A percentile compares a stretch with the other conserved stretches of the same genome.
Evolutionary conservation across 768 basidiomycete species (phyloP).

Genomic region (Auriscalpium orientale): DNA sequence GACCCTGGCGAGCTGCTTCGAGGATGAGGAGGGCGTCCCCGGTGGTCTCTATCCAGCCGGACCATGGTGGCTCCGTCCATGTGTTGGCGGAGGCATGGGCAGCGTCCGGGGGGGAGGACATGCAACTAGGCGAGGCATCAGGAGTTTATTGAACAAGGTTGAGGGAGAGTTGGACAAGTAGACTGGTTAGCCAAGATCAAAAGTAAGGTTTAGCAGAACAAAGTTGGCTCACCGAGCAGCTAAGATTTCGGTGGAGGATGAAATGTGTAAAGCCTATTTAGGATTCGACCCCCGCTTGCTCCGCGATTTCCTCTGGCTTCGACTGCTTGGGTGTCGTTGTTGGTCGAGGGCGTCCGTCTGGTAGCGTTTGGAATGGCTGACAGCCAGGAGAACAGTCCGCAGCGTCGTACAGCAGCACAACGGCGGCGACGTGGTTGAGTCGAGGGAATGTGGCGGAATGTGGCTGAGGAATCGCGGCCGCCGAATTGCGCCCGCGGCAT

Average conservation of each 20-base stretch:
- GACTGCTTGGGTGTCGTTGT: background rate
- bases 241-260: conserved; percentile 19
- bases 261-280: conserved; percentile 18
- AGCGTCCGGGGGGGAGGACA: conserved; percentile 15
- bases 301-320: conserved; percentile 5
- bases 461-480: too few species aligned
- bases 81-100: conserved; percentile 27
- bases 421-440: too few species aligned
- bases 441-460: too few species aligned
- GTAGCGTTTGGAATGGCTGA: too few species aligned
- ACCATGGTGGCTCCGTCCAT: conserved; percentile 89
- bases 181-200: conserved; percentile 16
- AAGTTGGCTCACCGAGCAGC: conserved; percentile 21
- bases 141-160: background rate
- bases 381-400: too few species aligned
- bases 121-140: conserved; percentile 3
- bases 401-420: too few species aligned
- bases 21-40: conserved; percentile 95
- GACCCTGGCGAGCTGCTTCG: conserved; percentile 83
- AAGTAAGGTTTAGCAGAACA: conserved; percentile 15
- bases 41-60: conserved; percentile 92
- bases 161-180: conserved; percentile 4
- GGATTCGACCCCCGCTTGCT: conserved; percentile 18
- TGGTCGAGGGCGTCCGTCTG: background rate
- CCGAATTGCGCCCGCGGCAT: too few species aligned